Percentiles rank a stretch among this genome's conserved stretches.
These are phyloP conservation scores for Trypanosoma congolense DNA, from an alignment of 208 protist species.

Conservation along the genomic window DNA sequence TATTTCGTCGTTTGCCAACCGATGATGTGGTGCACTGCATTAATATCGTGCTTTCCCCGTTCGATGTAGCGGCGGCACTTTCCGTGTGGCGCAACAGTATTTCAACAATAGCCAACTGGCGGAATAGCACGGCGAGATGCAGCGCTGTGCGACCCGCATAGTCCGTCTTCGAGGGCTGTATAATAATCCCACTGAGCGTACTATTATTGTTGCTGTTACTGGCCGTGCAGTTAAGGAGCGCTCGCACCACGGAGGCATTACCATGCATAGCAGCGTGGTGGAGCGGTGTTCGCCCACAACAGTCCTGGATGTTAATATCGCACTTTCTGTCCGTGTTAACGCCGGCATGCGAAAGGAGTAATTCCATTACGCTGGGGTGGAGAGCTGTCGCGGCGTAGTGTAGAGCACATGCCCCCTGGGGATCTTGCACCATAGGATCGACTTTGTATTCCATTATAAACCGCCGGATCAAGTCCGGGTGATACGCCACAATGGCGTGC, in stretches of 20 bases:
- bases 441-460: conserved; percentile 63
- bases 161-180: conserved; percentile 44
- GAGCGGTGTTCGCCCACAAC: conserved; percentile 68
- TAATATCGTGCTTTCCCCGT: background rate
- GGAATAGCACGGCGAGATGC: conserved; percentile 61
- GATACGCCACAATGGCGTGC: conserved; percentile 70
- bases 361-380: conserved; percentile 48
- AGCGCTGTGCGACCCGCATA: conserved; percentile 58
- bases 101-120: conserved; percentile 37
- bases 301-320: conserved; percentile 76
- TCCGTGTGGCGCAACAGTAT: conserved; percentile 48
- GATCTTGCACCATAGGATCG: conserved; percentile 68
- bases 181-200: background rate
- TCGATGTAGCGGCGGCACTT: background rate
- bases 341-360: conserved; percentile 32
- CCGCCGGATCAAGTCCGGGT: conserved; percentile 77
- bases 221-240: conserved; percentile 23
- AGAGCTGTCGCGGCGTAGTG: conserved; percentile 61
- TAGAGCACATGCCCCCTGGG: conserved; percentile 64
- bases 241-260: conserved; percentile 48
- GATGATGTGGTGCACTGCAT: background rate
- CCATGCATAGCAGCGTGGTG: conserved; percentile 75
- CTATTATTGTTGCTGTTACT: background rate
- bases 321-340: conserved; percentile 15
- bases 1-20: background rate